A percentile compares a stretch with the other conserved stretches of the same genome.
These are phyloP conservation scores for Apiotrichum siamense DNA, from an alignment of 1,284 basidiomycete species.

Conservation along the genomic window DNA sequence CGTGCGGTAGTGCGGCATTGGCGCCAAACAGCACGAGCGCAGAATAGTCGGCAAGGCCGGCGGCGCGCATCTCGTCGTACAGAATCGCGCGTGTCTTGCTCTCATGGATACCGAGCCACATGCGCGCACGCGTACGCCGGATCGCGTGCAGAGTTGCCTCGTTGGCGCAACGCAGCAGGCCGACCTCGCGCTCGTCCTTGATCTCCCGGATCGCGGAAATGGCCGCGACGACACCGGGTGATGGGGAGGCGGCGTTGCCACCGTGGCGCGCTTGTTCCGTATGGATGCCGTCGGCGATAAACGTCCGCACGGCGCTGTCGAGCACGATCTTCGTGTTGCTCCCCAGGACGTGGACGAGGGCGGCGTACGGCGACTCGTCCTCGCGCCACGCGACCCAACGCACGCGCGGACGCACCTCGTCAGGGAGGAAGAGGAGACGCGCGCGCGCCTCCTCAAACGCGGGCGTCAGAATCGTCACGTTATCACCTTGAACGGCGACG, in stretches of 20 bases:
- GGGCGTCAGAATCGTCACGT: slow-evolving; percentile 63
- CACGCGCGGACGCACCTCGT: slow-evolving; percentile 43
- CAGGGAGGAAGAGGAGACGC: slow-evolving; percentile 52
- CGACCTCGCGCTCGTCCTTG: slow-evolving; percentile 65
- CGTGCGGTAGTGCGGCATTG: slow-evolving; percentile 79
- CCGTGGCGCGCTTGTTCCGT: slow-evolving; percentile 7
- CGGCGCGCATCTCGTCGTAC: slow-evolving; percentile 53
- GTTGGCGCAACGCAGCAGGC: slow-evolving; percentile 68
- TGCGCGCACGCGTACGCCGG: slow-evolving; percentile 57
- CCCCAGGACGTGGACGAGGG: slow-evolving; percentile 52
- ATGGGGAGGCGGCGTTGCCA: slow-evolving; percentile 29
- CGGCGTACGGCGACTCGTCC: slow-evolving; percentile 60
- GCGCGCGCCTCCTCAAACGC: slow-evolving; percentile 70
- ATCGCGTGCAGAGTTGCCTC: slow-evolving; percentile 73
- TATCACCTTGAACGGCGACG: slow-evolving; percentile 53
- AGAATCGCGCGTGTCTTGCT: slow-evolving; percentile 60
- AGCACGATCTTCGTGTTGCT: slow-evolving; percentile 51
- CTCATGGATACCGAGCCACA: slow-evolving; percentile 69
- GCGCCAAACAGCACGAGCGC: slow-evolving; percentile 72
- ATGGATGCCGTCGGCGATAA: slow-evolving; percentile 52
- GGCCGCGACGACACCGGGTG: slow-evolving; percentile 37
- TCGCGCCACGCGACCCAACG: slow-evolving; percentile 68
- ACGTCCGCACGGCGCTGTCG: slow-evolving; percentile 57
- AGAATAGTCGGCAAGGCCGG: slow-evolving; percentile 57
- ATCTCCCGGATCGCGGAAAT: slow-evolving; percentile 63